Percentiles rank a stretch among this genome's conserved stretches.
phyloP scores from a whole-genome alignment of 139 green algal genomes.

The Micractinium sp. region DNA sequence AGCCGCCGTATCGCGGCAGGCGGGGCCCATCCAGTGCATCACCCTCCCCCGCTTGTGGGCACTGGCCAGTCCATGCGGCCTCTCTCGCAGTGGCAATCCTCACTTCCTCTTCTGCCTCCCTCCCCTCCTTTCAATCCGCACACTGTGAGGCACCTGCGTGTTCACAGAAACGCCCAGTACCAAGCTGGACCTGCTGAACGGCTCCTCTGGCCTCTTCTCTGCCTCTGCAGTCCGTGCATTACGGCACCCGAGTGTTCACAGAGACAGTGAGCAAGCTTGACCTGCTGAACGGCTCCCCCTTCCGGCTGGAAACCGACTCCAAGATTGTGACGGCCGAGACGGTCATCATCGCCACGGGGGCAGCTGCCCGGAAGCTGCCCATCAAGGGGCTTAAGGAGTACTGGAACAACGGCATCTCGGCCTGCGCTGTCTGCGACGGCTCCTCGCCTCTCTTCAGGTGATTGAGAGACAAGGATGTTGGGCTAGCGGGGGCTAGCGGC shows the following conservation, averaged over 20 bases:
- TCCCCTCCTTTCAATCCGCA: too few species aligned
- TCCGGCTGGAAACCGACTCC: constrained; percentile 42
- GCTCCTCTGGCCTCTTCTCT: neutral
- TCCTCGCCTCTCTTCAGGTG: constrained; percentile 75
- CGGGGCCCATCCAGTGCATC: too few species aligned
- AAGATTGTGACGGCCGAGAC: constrained; percentile 55
- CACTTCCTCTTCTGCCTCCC: too few species aligned
- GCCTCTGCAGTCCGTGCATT: constrained; percentile 48
- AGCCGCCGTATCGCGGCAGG: too few species aligned
- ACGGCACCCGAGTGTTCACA: constrained; percentile 57
- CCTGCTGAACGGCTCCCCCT: constrained; percentile 45
- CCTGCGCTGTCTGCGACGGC: constrained; percentile 83
- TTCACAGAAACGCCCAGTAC: neutral
- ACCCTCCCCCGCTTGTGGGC: too few species aligned
- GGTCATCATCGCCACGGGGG: constrained; percentile 76
- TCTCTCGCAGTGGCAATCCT: too few species aligned
- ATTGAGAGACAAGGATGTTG: too few species aligned
- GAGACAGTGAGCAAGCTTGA: constrained; percentile 65
- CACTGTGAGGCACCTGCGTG: neutral
- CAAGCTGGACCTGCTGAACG: neutral
- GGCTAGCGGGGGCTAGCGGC: too few species aligned
- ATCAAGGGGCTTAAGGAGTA: constrained; percentile 61
- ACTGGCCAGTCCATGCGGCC: too few species aligned
- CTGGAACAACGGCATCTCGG: constrained; percentile 85
- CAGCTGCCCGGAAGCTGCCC: constrained; percentile 57